Percentiles rank a stretch among this genome's conserved stretches.
Conservation (phyloP, 805 yeast species). For the Saturnispora hagleri region DNA sequence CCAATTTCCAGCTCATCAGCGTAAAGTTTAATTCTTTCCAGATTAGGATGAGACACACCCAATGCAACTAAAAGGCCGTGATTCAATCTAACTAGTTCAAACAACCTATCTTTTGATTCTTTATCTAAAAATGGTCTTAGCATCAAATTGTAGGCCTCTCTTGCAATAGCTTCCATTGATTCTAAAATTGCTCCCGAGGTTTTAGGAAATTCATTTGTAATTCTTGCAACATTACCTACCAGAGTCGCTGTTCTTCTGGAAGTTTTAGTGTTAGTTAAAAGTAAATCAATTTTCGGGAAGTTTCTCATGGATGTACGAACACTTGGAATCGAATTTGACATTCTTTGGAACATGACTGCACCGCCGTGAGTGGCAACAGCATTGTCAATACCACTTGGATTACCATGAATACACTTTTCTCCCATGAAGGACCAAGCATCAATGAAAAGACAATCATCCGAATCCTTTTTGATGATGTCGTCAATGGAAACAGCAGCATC, state of each 20-base stretch:
- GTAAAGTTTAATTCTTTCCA: conserved; percentile 64
- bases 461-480: conserved; percentile 29
- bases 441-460: conserved; percentile 47
- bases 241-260: conserved; percentile 81
- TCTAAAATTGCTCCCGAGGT: conserved; percentile 52
- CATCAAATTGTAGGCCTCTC: conserved; percentile 63
- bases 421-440: conserved; percentile 89
- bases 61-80: conserved; percentile 80
- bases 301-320: conserved; percentile 59
- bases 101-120: conserved; percentile 34
- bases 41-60: conserved; percentile 89
- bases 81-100: conserved; percentile 65
- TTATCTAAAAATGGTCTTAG: conserved; percentile 39
- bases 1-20: conserved; percentile 63
- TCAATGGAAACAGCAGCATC: conserved; percentile 28
- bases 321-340: conserved; percentile 44
- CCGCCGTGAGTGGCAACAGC: conserved; percentile 96
- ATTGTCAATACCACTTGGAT: conserved; percentile 94
- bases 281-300: conserved; percentile 64
- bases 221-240: conserved; percentile 63
- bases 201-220: conserved; percentile 44
- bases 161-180: conserved; percentile 67
- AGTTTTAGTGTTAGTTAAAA: conserved; percentile 78
- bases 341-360: conserved; percentile 81
- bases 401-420: conserved; percentile 92